Evolutionary conservation across 2,329 filamentous ascomycete species (phyloP).

Genomic region (Bipolaris cookei): DNA sequence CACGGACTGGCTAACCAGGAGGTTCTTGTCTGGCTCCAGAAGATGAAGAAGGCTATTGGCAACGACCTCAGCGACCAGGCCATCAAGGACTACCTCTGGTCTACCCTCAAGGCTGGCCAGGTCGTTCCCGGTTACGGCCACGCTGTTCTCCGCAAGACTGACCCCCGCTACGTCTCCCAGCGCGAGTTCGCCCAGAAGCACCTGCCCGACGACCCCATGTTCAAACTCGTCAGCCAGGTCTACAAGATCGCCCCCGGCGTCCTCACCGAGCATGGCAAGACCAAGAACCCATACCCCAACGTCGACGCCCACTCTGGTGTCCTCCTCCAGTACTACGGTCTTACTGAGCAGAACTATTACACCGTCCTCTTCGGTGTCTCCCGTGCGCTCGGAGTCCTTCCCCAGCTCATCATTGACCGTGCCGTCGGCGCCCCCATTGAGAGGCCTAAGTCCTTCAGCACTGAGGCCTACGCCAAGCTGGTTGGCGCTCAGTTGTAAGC

Average conservation of each 20-base stretch:
- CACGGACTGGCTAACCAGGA: slow-evolving; percentile 99
- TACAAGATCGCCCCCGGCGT: slow-evolving; percentile 99
- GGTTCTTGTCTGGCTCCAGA: slow-evolving; percentile 97
- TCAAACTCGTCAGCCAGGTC: slow-evolving; percentile 99
- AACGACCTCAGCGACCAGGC: slow-evolving; percentile 94
- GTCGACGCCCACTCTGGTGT: slow-evolving; percentile 99
- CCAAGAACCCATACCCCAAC: slow-evolving; percentile 99
- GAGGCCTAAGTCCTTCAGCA: slow-evolving; percentile 98
- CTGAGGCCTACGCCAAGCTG: slow-evolving; percentile 94
- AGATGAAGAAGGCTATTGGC: slow-evolving; percentile 97
- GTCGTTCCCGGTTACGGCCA: slow-evolving; percentile 98
- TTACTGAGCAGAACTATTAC: slow-evolving; percentile 99
- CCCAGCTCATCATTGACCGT: slow-evolving; percentile 99
- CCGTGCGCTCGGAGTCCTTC: slow-evolving; percentile 95
- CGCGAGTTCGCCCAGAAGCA: slow-evolving; percentile 95
- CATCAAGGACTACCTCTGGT: slow-evolving; percentile 99
- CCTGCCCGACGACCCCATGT: slow-evolving; percentile 97
- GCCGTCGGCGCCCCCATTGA: slow-evolving; percentile 96
- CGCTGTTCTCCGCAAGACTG: slow-evolving; percentile 98
- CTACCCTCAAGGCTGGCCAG: slow-evolving; percentile 91
- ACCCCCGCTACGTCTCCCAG: slow-evolving; percentile 98
- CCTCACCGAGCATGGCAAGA: slow-evolving; percentile 99
- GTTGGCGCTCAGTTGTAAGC: slow-evolving; percentile 85
- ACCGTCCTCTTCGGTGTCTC: slow-evolving; percentile 99
- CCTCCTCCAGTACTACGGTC: slow-evolving; percentile 98